Base-by-base conservation (phyloP, 2,329 filamentous ascomycete genomes). In the Fusarium sp. region DNA sequence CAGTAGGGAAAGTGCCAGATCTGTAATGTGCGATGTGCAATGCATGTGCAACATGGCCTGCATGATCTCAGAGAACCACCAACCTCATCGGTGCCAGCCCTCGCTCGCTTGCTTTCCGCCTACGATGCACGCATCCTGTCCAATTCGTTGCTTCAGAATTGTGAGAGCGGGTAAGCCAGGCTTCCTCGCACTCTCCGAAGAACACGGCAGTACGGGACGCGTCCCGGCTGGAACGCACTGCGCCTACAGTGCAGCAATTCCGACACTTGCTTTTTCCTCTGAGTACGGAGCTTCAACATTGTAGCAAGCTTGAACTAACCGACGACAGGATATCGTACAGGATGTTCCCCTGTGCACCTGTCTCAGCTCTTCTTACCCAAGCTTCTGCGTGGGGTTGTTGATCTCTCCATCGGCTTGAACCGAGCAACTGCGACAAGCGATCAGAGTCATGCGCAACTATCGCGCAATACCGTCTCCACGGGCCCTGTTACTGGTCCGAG, bases 1-100 rank as follows among this genome's bases (percentile, higher is more conserved):
- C 60, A 58, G 63, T 67, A 61, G 71, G 65, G 47, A 60, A 62
- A 45, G 62, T 68, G 67, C 65, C 67, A 71, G 72, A 74, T 74
- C 72, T 73, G 63, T 69, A 52, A 72, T 60, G 64, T 59, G 67
- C 53, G 43, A 68, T 64, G 57, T 59, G 62, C 57, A 51, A 68
- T 64, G 56, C 53, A 30, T 64, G 72, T 74, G 65, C 63, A 37
- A 73, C 71, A 62, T 59, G 65, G 71, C 61, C 67, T 74, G 72
- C 72, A 74, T 74, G 63, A 74, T 74, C 72, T 74, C 48, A 68
- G 64, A 70, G 59, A 64, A 64, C 62, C 55, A 65, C 52, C 62
- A 74, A 68, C 72, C 65, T 73, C 62, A 66, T 62, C 69, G 56
- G 60, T 56, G 43, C 56, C 65, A 73, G 65, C 68, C 59, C 54